Evolutionary conservation across 2,329 filamentous ascomycete species (phyloP), one percentile per base, ranked within the genome.

Genomic region (Colletotrichum sidae): DNA sequence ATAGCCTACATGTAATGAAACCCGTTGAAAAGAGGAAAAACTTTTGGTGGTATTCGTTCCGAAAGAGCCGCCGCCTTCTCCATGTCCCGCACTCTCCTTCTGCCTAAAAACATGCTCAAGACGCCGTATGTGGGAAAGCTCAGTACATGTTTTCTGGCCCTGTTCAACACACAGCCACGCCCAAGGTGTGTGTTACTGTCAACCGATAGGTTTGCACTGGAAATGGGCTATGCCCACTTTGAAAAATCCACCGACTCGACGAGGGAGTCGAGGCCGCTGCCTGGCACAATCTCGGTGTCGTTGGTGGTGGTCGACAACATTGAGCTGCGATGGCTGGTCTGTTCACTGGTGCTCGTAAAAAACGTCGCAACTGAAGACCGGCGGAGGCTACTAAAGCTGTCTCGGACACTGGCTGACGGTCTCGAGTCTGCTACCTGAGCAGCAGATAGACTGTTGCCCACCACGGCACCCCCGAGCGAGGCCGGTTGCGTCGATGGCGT

Each of bases 291-390:
- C 72, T 89, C 87, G 1, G 85, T 85, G 60, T 86, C 85, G 59
- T 84, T 84, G 6, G 84, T 84, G 10, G 83, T 83, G 2, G 82
- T 81, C 6, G 79, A 81, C 6, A 88, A 74, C 68, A 85, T 80
- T n/a, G 85, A 88, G 6, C 85, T 87, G 46, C 87, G 81, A 63
- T 89, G 86, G 56, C 86, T 88, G 9, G 76, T 80, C 69, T 83
- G 81, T 68, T 89, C 86, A 72, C 82, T 87, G 6, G 83, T 81
- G 65, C 78, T 84, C 2, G 85, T 85, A 69, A 90, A 86, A 72
- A 90, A 90, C 2, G 88, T 90, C 6, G 87, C 88, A 2, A 90
- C 87, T 39, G 87, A 90, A n/a, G 87, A 84, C 64, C 88, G 81
- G 55, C 88, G 81, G 44, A 90, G 78, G 70, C 84, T 88, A 70